Evolutionary conservation across 106 monocot species (phyloP), one percentile per base, ranked within the genome.

Genomic region (Dendrobium catenatum): DNA sequence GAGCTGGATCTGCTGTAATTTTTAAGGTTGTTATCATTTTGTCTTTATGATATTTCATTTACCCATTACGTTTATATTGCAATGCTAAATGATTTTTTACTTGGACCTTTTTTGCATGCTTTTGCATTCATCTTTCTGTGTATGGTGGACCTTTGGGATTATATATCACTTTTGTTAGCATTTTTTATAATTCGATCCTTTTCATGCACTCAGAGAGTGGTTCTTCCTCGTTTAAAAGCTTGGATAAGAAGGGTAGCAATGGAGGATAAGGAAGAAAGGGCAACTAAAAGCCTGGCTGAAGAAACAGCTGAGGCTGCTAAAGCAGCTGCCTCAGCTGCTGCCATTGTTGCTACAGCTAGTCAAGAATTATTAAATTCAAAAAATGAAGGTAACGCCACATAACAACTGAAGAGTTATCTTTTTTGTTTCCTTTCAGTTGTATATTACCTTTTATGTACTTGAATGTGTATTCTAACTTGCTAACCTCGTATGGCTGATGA

Each of bases 291-390:
- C 79, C 10, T 89, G n/a, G 86, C 82, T 80, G 88, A 88, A 82
- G 92, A 95, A 86, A 89, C 89, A 18, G 87, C 88, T 54, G 91
- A 93, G 82, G 98, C 98, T 80, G 93, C 92, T 72, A 93, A 91
- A 95, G 78, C 78, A 78, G 90, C 95, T 81, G 89, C 91, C 29
- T 83, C 93, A 78, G 93, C 98, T 75, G 92, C 95, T 84, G 87
- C 94, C 73, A 68, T 86, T 78, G 85, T 93, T 75, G 98, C 93
- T 67, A 87, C 91, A 89, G 86, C 88, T 78, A 93, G 92, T 77
- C 87, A 98, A 88, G 98, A 95, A 55, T 80, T 98, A 76, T 79
- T 98, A 42, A 88, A 75, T 68, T 81, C 93, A 58, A 93, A 86
- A 79, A 83, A 49, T 86, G 91, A 98, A 90, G 98, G 98, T 98